Evolutionary conservation across 805 yeast genomes (phyloP), one percentile per base, ranked within the genome.

Genomic region (Myxozyma vanderwaltii): DNA sequence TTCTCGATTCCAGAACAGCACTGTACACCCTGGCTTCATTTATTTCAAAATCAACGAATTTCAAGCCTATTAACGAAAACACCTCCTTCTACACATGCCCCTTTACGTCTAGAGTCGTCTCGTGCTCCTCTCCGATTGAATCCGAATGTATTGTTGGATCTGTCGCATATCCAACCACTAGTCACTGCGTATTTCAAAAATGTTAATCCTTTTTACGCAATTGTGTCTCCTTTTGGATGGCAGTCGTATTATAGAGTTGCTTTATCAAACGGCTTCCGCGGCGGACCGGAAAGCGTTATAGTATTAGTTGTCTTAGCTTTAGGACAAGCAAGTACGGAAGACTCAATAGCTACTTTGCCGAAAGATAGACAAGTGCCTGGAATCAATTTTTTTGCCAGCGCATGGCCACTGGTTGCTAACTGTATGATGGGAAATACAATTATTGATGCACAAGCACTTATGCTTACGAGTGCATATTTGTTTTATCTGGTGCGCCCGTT

Each of bases 1-100:
- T 59, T 56, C 41, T 59, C 61, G 1, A 59, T 59, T 26, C 63
- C 63, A 10, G 59, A 59, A 17, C 48, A 59, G 23, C 61, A 59
- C 41, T 59, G 60, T 0, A 59, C 63, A 13, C 46, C 63, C 4
- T 59, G 63, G 63, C 44, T 56, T 7, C 50, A 59, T 46, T 38
- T 59, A n/a, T 26, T 56, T 24, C 49, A 24, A 29, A 43, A 45
- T 36, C 60, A 47, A 6, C 26, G 35, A 24, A 33, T 55, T n/a
- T 12, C 59, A 5, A 24, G 27, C 10, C 38, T 59, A 4, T 38
- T 59, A 13, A 59, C 60, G 7, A 4, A 21, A 13, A 19, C 38
- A 4, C 44, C 48, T 2, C 40, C 54, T 21, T 27, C 49, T 3
- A 23, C 38, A 6, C 29, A 33, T 15, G 31, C 61, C 4, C 60